Base-by-base conservation (phyloP, 306 rosid species). In the Fragaria iinumae region DNA sequence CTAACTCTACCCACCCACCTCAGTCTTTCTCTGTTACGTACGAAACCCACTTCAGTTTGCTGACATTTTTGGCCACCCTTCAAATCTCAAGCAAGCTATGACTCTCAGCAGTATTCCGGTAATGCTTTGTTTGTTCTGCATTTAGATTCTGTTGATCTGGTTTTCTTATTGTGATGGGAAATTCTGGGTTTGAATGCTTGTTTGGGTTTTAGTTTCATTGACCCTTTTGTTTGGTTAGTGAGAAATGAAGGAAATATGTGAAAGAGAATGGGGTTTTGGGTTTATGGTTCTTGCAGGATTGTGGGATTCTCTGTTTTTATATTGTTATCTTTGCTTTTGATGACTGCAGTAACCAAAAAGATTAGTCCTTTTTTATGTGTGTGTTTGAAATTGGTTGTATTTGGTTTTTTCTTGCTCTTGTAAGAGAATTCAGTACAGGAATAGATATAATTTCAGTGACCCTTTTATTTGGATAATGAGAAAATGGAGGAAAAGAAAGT, bases 91-190 rank as follows among this genome's bases (percentile, higher is more conserved):
- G 48, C 27, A 32, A 52, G 21, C 60, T 77, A 86, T 86, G 81
- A 71, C 81, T 44, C 80, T 75, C 77, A 6, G 68, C 75, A 80
- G 75, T 53, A 27, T 56, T 50, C 72, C 79, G 84, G 82, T 83
- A 76, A 66, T 43, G 32, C 45, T 52, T 75, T 27, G 36, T 59
- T 44, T 48, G 18, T 47, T 73, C 27, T 57, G 39, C 41, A 14
- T 29, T 18, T 20, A 41, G 45, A 18, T 57, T 49, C 0, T 29
- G 43, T 4, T 34, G 20, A 29, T 48, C 44, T 71, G 27, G 43
- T 16, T 16, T 57, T 41, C 36, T 16, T 41, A 16, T 57, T 59
- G 39, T 39, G 4, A n/a, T 72, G 13, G 13, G 4, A 6, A 8
- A 2, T 27, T 55, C 3, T 39, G 71, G 50, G 69, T 67, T 43